Evolutionary conservation across 208 protist species (phyloP).

Genomic region (Wallacemonas rigidus): DNA sequence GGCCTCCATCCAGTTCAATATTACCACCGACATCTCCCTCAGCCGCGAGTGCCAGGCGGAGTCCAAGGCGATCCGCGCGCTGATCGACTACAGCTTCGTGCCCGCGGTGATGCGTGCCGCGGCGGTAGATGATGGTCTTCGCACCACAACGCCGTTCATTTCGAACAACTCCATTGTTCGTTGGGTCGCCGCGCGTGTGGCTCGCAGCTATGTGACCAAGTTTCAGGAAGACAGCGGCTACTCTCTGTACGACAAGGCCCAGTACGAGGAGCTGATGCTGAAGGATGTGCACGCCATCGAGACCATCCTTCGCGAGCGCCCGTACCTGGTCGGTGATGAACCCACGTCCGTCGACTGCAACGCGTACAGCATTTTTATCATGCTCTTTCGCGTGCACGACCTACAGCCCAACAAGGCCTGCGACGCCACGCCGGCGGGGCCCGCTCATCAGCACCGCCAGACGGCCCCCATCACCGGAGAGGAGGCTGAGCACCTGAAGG

Average conservation of each 20-base stretch:
- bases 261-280: constrained; percentile 26
- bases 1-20: constrained; percentile 16
- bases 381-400: constrained; percentile 13
- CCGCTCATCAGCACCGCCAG: constrained; percentile 17
- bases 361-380: constrained; percentile 18
- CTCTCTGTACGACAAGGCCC: constrained; percentile 14
- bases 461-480: constrained; percentile 15
- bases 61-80: constrained; percentile 18
- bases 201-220: not conserved
- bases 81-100: constrained; percentile 26
- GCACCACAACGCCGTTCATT: not conserved
- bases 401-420: not conserved
- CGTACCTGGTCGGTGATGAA: not conserved
- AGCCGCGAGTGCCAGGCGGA: not conserved
- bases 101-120: constrained; percentile 10
- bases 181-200: not conserved
- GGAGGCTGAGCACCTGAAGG: not conserved
- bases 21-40: constrained; percentile 8
- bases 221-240: constrained; percentile 12
- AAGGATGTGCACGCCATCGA: constrained; percentile 27
- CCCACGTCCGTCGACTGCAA: constrained; percentile 17
- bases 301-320: constrained; percentile 15
- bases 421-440: constrained; percentile 5
- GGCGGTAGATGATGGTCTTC: not conserved
- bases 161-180: not conserved